Evolutionary conservation across 441 rosid genomes (phyloP).

Genomic region (Erysimum cheiri): DNA sequence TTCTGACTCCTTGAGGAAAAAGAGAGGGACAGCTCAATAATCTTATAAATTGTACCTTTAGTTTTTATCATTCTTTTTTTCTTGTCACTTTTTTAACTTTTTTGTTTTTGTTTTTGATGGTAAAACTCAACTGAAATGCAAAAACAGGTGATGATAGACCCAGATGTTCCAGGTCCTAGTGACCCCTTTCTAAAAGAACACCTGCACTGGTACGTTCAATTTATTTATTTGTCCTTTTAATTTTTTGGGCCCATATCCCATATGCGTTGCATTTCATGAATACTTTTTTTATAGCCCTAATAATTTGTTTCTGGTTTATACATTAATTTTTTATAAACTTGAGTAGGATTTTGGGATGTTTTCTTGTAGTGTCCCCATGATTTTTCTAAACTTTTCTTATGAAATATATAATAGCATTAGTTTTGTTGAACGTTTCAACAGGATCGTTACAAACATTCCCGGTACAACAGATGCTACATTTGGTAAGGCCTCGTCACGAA

Average conservation of each 20-base stretch:
- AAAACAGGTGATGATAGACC: constrained; percentile 68
- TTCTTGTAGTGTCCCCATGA: background rate
- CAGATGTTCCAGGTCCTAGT: constrained; percentile 80
- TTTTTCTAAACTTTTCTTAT: background rate
- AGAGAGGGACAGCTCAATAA: background rate
- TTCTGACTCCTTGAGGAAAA: background rate
- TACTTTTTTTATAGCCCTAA: background rate
- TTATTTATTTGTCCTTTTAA: background rate
- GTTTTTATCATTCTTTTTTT: background rate
- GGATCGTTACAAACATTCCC: constrained; percentile 79
- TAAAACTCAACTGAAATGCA: constrained; percentile 2
- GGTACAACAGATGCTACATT: constrained; percentile 82
- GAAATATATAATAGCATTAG: constrained; percentile 5
- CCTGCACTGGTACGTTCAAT: constrained; percentile 61
- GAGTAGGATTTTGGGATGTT: background rate
- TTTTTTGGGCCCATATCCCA: constrained; percentile 29
- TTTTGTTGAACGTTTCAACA: constrained; percentile 40
- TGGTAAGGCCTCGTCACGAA: constrained; percentile 49
- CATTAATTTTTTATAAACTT: background rate
- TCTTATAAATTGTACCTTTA: background rate
- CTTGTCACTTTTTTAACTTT: background rate
- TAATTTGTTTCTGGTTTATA: background rate
- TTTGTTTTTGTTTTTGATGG: background rate
- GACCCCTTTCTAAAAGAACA: constrained; percentile 74
- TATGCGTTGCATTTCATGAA: constrained; percentile 18